phyloP scores from a whole-genome alignment of 2,329 filamentous ascomycete genomes.

The Beauveria rudraprayagi region DNA sequence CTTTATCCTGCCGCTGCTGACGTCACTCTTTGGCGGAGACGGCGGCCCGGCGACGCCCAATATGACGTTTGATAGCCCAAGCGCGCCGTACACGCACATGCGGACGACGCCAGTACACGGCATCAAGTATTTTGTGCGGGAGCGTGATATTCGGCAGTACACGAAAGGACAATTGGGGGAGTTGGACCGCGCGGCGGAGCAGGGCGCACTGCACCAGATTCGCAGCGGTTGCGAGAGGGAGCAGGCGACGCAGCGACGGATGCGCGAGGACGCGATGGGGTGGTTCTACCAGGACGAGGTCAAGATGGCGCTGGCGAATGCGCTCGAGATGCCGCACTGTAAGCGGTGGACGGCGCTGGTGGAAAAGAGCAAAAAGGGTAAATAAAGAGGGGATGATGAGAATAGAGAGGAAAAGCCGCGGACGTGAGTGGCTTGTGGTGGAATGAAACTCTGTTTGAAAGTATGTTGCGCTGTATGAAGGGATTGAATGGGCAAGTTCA shows the following conservation, averaged over 20 bases:
- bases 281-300: constrained; percentile 79
- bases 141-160: constrained; percentile 64
- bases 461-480: not conserved
- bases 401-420: not conserved
- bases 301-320: constrained; percentile 64
- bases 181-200: constrained; percentile 72
- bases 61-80: constrained; percentile 67
- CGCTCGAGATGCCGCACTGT: constrained; percentile 45
- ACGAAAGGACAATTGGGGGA: constrained; percentile 59
- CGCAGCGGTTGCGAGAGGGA: constrained; percentile 69
- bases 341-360: constrained; percentile 37
- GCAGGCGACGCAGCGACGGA: constrained; percentile 51
- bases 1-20: constrained; percentile 77
- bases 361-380: constrained; percentile 1
- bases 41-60: constrained; percentile 31
- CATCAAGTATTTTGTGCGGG: constrained; percentile 80
- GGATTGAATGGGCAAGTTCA: not conserved
- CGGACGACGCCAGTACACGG: constrained; percentile 63
- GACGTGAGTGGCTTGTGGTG: not conserved
- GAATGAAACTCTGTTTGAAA: not conserved
- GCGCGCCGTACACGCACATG: constrained; percentile 64
- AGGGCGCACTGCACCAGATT: constrained; percentile 59
- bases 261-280: constrained; percentile 72
- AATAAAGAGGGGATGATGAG: not conserved
- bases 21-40: constrained; percentile 63